Percentiles rank a stretch among this genome's conserved stretches.
Conservation (phyloP, 345 rosid genomes). For the Camelina hispida region DNA sequence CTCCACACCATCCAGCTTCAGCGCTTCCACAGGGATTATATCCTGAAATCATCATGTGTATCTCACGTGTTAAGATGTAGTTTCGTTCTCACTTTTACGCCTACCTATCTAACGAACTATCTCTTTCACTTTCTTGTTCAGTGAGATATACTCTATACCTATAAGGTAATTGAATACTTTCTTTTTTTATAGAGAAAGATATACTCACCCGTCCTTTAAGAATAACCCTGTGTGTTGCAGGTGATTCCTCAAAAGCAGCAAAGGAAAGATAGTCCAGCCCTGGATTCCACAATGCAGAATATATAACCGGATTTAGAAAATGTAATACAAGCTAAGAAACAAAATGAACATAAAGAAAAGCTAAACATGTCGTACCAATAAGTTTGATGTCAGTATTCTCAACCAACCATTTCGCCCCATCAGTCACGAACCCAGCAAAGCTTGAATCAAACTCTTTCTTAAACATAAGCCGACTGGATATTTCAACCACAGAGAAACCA, state of each 20-base stretch:
- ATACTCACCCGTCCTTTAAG: slow-evolving; percentile 42
- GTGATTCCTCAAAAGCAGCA: slow-evolving; percentile 64
- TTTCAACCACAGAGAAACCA: slow-evolving; percentile 16
- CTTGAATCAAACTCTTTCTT: slow-evolving; percentile 76
- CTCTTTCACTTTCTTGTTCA: slow-evolving; percentile 23
- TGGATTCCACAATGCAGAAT: slow-evolving; percentile 30
- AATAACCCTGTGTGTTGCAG: slow-evolving; percentile 45
- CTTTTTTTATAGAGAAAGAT: background rate
- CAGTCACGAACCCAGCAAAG: slow-evolving; percentile 79
- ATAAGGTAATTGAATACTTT: background rate
- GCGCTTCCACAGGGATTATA: slow-evolving; percentile 65
- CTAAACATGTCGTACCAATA: slow-evolving; percentile 54
- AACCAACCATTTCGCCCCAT: slow-evolving; percentile 93
- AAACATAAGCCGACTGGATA: slow-evolving; percentile 84
- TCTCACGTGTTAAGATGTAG: background rate
- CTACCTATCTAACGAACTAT: background rate
- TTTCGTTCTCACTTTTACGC: slow-evolving; percentile 9
- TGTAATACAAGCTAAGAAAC: background rate
- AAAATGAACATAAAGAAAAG: background rate
- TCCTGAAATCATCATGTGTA: slow-evolving; percentile 45
- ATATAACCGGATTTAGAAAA: background rate
- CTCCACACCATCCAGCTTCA: slow-evolving; percentile 65
- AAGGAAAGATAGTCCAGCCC: slow-evolving; percentile 84
- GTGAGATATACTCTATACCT: slow-evolving; percentile 10
- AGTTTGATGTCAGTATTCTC: slow-evolving; percentile 90